Base-by-base conservation (phyloP, 129 eudicot genomes). In the Ambrosia artemisiifolia region DNA sequence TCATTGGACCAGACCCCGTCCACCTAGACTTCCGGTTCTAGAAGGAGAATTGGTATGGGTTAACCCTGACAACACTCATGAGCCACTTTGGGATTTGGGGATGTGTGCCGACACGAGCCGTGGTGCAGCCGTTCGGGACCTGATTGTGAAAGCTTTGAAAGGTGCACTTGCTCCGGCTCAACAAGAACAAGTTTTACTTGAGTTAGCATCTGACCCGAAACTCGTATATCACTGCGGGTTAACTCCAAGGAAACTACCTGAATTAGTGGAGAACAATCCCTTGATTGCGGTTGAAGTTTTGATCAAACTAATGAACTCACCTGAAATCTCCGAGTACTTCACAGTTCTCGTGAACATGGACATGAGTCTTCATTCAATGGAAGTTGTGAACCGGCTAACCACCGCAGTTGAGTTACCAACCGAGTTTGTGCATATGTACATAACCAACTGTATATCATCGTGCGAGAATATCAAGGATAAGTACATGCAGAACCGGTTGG, bases 331-430 rank as follows among this genome's bases (percentile, higher is more conserved):
- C 3, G 96, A 90, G 94, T 90, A 95, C 71, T 88, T 88, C 65
- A 86, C 84, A 13, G 96, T 95, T 68, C 95, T 95, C 32, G 96
- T 88, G 73, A 90, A 88, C 78, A 95, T 95, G 99, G 99, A 95
- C 53, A 90, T 95, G 97, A 95, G 99, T 67, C 91, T 95, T 70
- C 99, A 95, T 71, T 95, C 97, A 7, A 95, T 95, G 99, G 99
- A 95, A 84, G 99, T 95, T 71, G 99, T 95, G 78, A 95, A 95
- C 85, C 82, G 97, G 86, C 84, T 95, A 44, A 95, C 99, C 8
- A 88, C 93, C 3, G 87, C 96, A 0, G 96, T 95, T 72, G 97
- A 95, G 69, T 87, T 95, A 70, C 99, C 99, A 7, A 86, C 91
- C 11, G 97, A 90, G 68, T 95, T 95, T 78, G 84, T 95, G 36